Percentiles rank a stretch among this genome's conserved stretches.
phyloP scores from a whole-genome alignment of 2,329 filamentous ascomycete genomes.

The Fusarium humuli region DNA sequence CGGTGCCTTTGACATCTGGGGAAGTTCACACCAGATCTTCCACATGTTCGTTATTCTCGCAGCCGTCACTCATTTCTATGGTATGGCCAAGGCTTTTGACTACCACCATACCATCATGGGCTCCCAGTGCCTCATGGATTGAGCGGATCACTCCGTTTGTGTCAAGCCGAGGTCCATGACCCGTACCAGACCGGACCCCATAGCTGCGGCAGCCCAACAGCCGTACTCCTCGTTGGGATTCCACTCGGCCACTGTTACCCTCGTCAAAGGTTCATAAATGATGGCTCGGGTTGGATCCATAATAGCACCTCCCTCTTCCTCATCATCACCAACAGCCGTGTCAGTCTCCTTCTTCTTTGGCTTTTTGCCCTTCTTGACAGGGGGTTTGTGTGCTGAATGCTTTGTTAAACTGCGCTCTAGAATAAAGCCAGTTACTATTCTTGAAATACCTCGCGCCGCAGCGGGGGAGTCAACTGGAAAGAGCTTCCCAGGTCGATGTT shows the following conservation, averaged over 20 bases:
- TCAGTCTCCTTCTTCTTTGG: conserved; percentile 53
- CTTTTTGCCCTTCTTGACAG: conserved; percentile 53
- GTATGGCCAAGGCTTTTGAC: conserved; percentile 86
- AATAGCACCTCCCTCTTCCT: conserved; percentile 49
- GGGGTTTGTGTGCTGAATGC: conserved; percentile 55
- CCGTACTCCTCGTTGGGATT: conserved; percentile 75
- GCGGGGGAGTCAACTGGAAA: conserved; percentile 48
- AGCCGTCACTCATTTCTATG: conserved; percentile 82
- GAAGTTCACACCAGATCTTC: conserved; percentile 96
- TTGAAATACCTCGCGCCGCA: conserved; percentile 58
- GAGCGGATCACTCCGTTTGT: conserved; percentile 33
- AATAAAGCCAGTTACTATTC: conserved; percentile 65
- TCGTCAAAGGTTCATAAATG: conserved; percentile 71
- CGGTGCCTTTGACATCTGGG: conserved; percentile 88
- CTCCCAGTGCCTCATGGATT: conserved; percentile 58
- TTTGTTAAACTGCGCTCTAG: conserved; percentile 63
- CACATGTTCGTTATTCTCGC: conserved; percentile 89
- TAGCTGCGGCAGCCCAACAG: conserved; percentile 74
- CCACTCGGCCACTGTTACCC: conserved; percentile 73
- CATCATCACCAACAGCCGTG: conserved; percentile 48
- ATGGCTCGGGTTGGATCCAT: conserved; percentile 58
- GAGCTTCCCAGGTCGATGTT: conserved; percentile 57
- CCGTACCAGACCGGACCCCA: conserved; percentile 74
- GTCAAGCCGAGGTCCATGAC: conserved; percentile 73
- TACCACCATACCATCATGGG: conserved; percentile 76